A percentile compares a stretch with the other conserved stretches of the same genome.
phyloP scores from a whole-genome alignment of 2,329 filamentous ascomycete species.

The Aspergillus sp. region DNA sequence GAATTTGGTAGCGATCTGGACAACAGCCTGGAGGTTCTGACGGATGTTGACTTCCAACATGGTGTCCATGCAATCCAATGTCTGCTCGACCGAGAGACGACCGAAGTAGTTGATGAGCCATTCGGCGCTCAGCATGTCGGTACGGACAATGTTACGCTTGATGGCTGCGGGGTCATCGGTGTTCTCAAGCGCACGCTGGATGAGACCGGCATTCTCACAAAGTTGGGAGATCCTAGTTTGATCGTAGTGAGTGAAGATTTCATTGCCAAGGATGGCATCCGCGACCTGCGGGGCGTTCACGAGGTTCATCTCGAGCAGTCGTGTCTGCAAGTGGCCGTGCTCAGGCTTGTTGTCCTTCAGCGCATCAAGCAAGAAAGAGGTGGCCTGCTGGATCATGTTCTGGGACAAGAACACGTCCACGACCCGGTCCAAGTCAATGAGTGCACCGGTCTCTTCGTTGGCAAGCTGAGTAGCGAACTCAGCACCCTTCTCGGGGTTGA shows the following conservation, averaged over 20 bases:
- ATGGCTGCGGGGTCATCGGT: slow-evolving; percentile 86
- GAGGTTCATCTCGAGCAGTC: slow-evolving; percentile 95
- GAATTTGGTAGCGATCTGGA: slow-evolving; percentile 96
- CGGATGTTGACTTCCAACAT: slow-evolving; percentile 98
- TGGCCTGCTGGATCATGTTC: slow-evolving; percentile 95
- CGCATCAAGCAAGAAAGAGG: slow-evolving; percentile 94
- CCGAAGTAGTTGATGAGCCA: slow-evolving; percentile 93
- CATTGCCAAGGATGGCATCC: slow-evolving; percentile 93
- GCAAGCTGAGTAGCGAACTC: slow-evolving; percentile 93
- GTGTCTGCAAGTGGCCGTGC: slow-evolving; percentile 88
- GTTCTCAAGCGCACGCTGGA: slow-evolving; percentile 84
- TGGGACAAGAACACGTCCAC: slow-evolving; percentile 98
- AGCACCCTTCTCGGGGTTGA: slow-evolving; percentile 87
- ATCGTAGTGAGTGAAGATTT: slow-evolving; percentile 98
- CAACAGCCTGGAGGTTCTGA: slow-evolving; percentile 90
- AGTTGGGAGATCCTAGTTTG: slow-evolving; percentile 81
- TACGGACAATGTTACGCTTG: slow-evolving; percentile 82
- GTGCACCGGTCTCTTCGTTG: slow-evolving; percentile 78
- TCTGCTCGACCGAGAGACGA: slow-evolving; percentile 90
- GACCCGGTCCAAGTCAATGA: slow-evolving; percentile 89
- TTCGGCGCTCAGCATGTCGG: slow-evolving; percentile 81
- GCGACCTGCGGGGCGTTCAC: slow-evolving; percentile 95
- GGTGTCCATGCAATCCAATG: slow-evolving; percentile 85
- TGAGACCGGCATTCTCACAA: slow-evolving; percentile 87
- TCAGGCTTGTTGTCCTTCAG: slow-evolving; percentile 93